Base-by-base conservation (phyloP, 768 basidiomycete genomes). In the Trichaptum fuscoviolaceum region DNA sequence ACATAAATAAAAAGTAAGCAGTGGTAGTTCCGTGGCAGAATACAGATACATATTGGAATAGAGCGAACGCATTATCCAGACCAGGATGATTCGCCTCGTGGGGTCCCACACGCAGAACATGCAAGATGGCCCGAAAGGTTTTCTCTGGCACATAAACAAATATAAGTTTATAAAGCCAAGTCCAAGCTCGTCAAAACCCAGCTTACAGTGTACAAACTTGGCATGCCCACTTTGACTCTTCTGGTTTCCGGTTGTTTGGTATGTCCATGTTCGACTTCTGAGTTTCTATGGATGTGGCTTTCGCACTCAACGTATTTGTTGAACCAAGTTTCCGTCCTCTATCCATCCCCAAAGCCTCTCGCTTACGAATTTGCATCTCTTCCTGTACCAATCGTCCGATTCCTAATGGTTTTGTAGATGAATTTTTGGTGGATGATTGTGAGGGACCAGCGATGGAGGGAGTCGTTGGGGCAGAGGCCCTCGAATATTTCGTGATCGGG, bases 201-300 rank as follows among this genome's bases (percentile, higher is more conserved):
- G 71, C 88, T 76, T 71, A 90, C 89, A 91, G 73, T 7, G 89
- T 91, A 67, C 89, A 91, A 24, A 85, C 77, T 15, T 76, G 69
- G 70, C 89, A 91, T 57, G 72, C 72, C 89, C 89, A 90, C 20
- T 69, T 65, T 24, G 63, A 64, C 23, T 57, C 66, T 57, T 17
- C 67, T 42, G 35, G 23, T 35, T 57, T 66, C 63, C 1, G 73
- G 76, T 61, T 78, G 68, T 1, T 68, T 73, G 25, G 72, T 67
- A 35, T 73, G 68, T 3, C 73, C 70, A 57, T 2, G 64, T 63
- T 15, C 63, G 63, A 8, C 35, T 30, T 64, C 6, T 63, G 58
- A 59, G 63, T 6, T 15, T 26, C 65, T 25, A 66, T 17, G 52
- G 30, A 52, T 20, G 18, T 18, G n/a, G 18, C 30, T 7, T 17